A percentile compares a stretch with the other conserved stretches of the same genome.
phyloP scores from a whole-genome alignment of 441 rosid species.

The Theobroma grandiflorum region DNA sequence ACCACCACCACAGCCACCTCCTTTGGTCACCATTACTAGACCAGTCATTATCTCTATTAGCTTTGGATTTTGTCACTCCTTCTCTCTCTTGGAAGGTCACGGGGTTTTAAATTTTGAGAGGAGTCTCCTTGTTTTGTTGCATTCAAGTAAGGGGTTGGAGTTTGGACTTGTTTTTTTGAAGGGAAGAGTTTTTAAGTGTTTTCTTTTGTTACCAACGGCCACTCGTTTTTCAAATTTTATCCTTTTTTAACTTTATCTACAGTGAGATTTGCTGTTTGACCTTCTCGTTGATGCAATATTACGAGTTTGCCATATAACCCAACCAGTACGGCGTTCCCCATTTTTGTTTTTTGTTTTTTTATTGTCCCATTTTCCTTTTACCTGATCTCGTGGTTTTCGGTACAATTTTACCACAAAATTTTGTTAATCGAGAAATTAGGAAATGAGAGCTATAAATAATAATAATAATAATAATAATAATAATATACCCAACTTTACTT shows the following conservation, averaged over 20 bases:
- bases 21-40: constrained; percentile 76
- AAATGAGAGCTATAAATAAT: background rate
- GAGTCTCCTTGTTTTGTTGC: constrained; percentile 4
- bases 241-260: constrained; percentile 8
- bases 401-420: background rate
- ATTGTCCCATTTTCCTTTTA: too few relatives aligned
- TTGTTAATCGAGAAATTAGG: background rate
- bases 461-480: background rate
- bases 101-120: constrained; percentile 5
- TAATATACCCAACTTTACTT: too few relatives aligned
- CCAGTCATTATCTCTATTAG: constrained; percentile 56
- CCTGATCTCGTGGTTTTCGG: too few relatives aligned
- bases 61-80: background rate
- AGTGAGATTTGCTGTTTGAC: background rate
- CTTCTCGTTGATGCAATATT: background rate
- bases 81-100: constrained; percentile 11
- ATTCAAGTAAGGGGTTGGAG: constrained; percentile 15
- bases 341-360: too few relatives aligned
- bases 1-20: constrained; percentile 64
- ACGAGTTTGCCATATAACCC: background rate
- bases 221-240: constrained; percentile 16
- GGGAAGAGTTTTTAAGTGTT: background rate
- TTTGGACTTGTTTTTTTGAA: background rate
- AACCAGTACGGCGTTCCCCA: background rate
- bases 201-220: background rate